Percentiles rank a stretch among this genome's conserved stretches.
Conservation (phyloP, 805 yeast genomes). For the Kazachstania kunashirensis region DNA sequence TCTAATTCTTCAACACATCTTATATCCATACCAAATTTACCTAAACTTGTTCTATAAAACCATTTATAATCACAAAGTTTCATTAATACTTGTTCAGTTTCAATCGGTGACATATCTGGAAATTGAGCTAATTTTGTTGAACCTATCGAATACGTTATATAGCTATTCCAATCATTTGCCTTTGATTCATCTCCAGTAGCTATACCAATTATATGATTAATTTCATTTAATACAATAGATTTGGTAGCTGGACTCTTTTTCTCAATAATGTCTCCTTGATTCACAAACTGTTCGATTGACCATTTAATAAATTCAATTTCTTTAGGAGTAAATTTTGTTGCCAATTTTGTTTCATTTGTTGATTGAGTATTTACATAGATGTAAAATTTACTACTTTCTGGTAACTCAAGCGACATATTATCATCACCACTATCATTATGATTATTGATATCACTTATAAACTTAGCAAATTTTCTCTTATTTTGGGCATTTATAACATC, state of each 20-base stretch:
- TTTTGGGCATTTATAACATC: constrained; percentile 7
- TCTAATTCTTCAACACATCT: constrained; percentile 21
- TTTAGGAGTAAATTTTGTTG: constrained; percentile 19
- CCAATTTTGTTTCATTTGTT: constrained; percentile 21
- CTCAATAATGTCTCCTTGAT: not conserved
- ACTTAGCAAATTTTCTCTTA: not conserved
- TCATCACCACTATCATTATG: not conserved
- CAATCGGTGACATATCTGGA: constrained; percentile 13
- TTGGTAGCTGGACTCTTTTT: not conserved
- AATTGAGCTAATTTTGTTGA: constrained; percentile 15
- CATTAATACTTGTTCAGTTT: constrained; percentile 13
- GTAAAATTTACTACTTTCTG: constrained; percentile 16
- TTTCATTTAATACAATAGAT: constrained; percentile 8
- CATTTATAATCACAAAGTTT: constrained; percentile 21
- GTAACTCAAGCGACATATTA: constrained; percentile 1
- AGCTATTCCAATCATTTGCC: constrained; percentile 8
- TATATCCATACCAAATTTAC: constrained; percentile 22
- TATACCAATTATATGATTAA: constrained; percentile 10
- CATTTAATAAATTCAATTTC: constrained; percentile 26
- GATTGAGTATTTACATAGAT: constrained; percentile 20
- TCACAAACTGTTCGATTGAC: constrained; percentile 14
- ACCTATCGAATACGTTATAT: constrained; percentile 14
- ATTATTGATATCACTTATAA: not conserved
- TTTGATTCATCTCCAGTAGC: constrained; percentile 4
- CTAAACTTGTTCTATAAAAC: constrained; percentile 18